A percentile compares a stretch with the other conserved stretches of the same genome.
These are phyloP conservation scores for Thalassiosira profunda DNA, from an alignment of 108 stramenopile species.

Conservation along the genomic window DNA sequence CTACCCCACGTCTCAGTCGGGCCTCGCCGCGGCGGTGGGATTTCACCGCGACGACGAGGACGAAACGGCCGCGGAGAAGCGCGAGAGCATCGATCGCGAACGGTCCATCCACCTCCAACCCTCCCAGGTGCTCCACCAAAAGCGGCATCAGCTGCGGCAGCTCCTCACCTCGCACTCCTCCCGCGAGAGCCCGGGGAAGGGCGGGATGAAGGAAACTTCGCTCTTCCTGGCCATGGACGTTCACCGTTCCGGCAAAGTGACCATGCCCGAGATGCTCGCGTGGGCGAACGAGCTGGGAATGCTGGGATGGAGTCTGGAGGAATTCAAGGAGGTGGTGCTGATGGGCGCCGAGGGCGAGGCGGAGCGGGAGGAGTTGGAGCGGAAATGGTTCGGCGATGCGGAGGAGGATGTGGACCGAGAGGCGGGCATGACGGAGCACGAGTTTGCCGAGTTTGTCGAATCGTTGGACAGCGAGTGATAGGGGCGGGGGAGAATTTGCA, in stretches of 20 bases:
- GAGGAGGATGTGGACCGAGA: constrained; percentile 1
- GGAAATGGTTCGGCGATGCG: constrained; percentile 16
- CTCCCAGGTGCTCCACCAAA: constrained; percentile 1
- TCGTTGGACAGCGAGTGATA: constrained; percentile 32
- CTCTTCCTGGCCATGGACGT: constrained; percentile 42
- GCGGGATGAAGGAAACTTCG: constrained; percentile 43
- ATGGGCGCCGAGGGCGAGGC: too few species aligned
- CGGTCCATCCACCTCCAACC: constrained; percentile 16
- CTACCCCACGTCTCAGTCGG: constrained; percentile 16
- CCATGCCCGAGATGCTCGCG: constrained; percentile 36
- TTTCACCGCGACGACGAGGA: constrained; percentile 10
- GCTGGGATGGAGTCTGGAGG: constrained; percentile 23
- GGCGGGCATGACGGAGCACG: constrained; percentile 40
- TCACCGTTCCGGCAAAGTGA: constrained; percentile 36
- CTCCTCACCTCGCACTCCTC: constrained; percentile 31
- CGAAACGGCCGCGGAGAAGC: too few species aligned
- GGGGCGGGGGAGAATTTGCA: too few species aligned
- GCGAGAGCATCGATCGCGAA: constrained; percentile 13
- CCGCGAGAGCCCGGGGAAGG: constrained; percentile 11
- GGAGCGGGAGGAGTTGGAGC: background rate
- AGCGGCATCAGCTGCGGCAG: constrained; percentile 25
- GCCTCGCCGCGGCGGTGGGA: constrained; percentile 25
- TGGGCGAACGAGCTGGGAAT: constrained; percentile 34
- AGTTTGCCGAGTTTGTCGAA: constrained; percentile 37
- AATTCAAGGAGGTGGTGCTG: constrained; percentile 25